Base-by-base conservation (phyloP, 768 basidiomycete genomes). In the Mycena polygramma region DNA sequence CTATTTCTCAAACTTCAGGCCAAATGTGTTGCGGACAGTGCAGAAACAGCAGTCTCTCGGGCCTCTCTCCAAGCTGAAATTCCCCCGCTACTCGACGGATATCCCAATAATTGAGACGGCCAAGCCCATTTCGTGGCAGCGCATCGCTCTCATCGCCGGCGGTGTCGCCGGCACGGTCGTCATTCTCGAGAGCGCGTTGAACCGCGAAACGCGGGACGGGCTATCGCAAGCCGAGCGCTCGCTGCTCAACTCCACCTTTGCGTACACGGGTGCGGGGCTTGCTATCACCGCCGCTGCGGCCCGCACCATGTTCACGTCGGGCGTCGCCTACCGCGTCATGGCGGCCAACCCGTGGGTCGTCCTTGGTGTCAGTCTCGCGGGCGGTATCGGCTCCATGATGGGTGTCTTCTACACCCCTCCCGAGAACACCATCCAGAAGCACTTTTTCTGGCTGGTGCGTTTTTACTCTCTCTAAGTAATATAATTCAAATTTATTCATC, bases 261-360 rank as follows among this genome's bases (percentile, higher is more conserved):
- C 88, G 76, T 96, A 95, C 75, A 94, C 94, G 8, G 95, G 92
- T 14, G 92, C 86, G 55, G 95, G 95, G 1, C 88, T 97, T 30
- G 84, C 84, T 3, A 79, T 95, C 43, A 95, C 94, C 1, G 94
- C 95, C 0, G 77, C 91, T 17, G 90, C 89, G n/a, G 95, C 95
- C 4, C 89, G 93, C n/a, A 82, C 89, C 57, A 83, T 95, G 82
- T 95, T 94, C 81, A 87, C 80, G 73, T 88, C 88, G 63, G 91
- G 94, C 2, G 77, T 87, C 55, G 88, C 90, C 4, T 90, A 89
- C 81, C 87, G 91, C 64, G 83, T 96, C 63, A 94, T 96, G 94
- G 81, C 91, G 0, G 88, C 93, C 17, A 95, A 95, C 79, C 94
- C 94, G 69, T 95, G 94, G 94, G 82, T 92, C 63, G 93, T 96